Conservation (phyloP, 805 yeast genomes). For the Cyberlindnera galapagoensis region DNA sequence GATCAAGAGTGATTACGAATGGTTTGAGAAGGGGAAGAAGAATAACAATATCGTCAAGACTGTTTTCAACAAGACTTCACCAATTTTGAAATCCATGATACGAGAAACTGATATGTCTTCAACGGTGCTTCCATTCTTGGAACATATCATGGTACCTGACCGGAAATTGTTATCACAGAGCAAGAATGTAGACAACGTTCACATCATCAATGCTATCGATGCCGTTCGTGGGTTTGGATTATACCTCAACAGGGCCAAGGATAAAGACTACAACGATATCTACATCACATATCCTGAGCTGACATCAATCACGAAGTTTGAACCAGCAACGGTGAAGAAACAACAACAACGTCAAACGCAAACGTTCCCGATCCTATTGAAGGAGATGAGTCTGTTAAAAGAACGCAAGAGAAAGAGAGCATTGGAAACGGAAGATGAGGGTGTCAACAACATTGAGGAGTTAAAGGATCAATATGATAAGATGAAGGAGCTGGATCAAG, state of each 20-base stretch:
- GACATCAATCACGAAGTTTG: slow-evolving; percentile 18
- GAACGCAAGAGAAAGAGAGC: slow-evolving; percentile 28
- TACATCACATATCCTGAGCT: slow-evolving; percentile 21
- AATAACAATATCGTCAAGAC: slow-evolving; percentile 10
- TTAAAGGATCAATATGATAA: slow-evolving; percentile 39
- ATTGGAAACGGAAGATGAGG: slow-evolving; percentile 12
- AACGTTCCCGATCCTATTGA: slow-evolving; percentile 18
- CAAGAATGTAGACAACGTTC: slow-evolving; percentile 16
- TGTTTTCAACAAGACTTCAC: slow-evolving; percentile 8
- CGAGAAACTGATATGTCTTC: slow-evolving; percentile 13
- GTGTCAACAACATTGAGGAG: slow-evolving; percentile 13
- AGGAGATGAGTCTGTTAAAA: slow-evolving; percentile 24
- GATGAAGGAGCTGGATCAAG: slow-evolving; percentile 22
- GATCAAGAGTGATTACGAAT: slow-evolving; percentile 25
- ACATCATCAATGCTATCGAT: slow-evolving; percentile 32
- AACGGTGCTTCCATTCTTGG: slow-evolving; percentile 31
- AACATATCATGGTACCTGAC: slow-evolving; percentile 25
- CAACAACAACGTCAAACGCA: slow-evolving; percentile 19
- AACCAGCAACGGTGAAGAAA: slow-evolving; percentile 10
- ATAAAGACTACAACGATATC: slow-evolving; percentile 25
- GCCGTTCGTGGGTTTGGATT: slow-evolving; percentile 35
- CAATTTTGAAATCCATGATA: slow-evolving; percentile 11
- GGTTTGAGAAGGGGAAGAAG: slow-evolving; percentile 17
- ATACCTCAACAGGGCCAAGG: slow-evolving; percentile 29
- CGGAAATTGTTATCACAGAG: slow-evolving; percentile 15